Evolutionary conservation across 768 basidiomycete species (phyloP).

Genomic region (Phlegmacium glaucopus): DNA sequence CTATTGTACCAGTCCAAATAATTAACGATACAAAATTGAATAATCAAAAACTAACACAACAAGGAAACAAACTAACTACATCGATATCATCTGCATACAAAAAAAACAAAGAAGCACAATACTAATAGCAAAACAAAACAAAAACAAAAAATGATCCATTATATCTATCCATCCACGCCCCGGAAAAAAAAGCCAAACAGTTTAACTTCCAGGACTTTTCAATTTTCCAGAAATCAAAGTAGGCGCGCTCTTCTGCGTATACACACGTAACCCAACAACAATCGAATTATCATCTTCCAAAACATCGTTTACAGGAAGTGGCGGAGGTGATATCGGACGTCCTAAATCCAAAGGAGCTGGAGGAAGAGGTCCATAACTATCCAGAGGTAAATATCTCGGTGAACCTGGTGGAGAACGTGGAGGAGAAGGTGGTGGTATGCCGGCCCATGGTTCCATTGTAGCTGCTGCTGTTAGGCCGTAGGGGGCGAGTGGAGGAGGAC

Average conservation of each 20-base stretch:
- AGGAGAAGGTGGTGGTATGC: slow-evolving; percentile 3
- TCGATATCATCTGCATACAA: no score
- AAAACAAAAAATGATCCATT: no score
- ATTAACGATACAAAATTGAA: no score
- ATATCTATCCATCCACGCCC: no score
- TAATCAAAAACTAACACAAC: no score
- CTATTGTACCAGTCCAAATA: no score
- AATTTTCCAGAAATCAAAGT: slow-evolving; percentile 21
- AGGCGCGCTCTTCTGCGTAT: slow-evolving; percentile 19
- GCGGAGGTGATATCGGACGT: slow-evolving; percentile 7
- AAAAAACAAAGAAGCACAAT: no score
- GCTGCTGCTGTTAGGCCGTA: slow-evolving; percentile 2
- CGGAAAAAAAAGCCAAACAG: background rate
- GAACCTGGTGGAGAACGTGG: slow-evolving; percentile 3
- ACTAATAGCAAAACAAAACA: no score
- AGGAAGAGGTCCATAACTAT: slow-evolving; percentile 1
- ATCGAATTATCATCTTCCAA: slow-evolving; percentile 25
- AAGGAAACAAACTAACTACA: no score
- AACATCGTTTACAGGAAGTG: slow-evolving; percentile 9
- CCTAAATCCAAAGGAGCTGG: slow-evolving; percentile 4
- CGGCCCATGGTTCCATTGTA: slow-evolving; percentile 10
- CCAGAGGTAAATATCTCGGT: background rate
- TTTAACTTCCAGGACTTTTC: slow-evolving; percentile 1
- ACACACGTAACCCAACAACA: slow-evolving; percentile 25
- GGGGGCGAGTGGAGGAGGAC: background rate